Base-by-base conservation (phyloP, 345 rosid species). In the Populus davidiana region DNA sequence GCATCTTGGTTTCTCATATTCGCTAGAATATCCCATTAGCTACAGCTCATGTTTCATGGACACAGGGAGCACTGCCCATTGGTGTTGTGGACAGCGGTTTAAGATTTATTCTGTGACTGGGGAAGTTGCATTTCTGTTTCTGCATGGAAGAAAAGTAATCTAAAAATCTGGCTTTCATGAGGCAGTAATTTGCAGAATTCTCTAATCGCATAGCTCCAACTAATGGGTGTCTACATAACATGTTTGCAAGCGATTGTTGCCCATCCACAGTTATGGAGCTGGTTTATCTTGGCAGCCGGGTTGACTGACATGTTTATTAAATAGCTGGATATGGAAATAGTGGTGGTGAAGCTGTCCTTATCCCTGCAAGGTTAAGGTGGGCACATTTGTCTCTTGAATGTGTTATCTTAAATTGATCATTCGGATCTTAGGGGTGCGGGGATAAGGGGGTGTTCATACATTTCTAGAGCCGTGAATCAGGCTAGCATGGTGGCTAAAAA, bases 321-420 rank as follows among this genome's bases (percentile, higher is more conserved):
- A 73, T 78, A 83, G 76, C 83, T 83, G 91, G 78, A 80, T 73
- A 61, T 79, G 74, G 80, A 80, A 77, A 68, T 81, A 87, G 73
- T 81, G 86, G 73, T 81, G 87, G 79, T 79, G 87, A 78, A 66
- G 87, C 82, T 81, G 88, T 90, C 91, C 94, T 91, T 92, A 93
- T 95, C 98, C 98, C 99, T 93, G 98, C 93, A 86, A 87, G 85
- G 89, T 90, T 91, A 93, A 94, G 98, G 98, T 93, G 97, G 97
- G 97, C 96, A 93, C 93, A 90, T 91, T 90, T 91, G 82, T 89
- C 78, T 82, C 87, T 81, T 86, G 93, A 90, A 91, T 89, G 90
- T 91, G 91, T 91, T 83, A 84, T 90, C 88, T 90, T 91, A 83
- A 87, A 85, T 88, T 79, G 93, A 86, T 85, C 87, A 73, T 78